These are phyloP conservation scores for Erysimum pusillum DNA, from an alignment of 441 rosid species.

Conservation along the genomic window DNA sequence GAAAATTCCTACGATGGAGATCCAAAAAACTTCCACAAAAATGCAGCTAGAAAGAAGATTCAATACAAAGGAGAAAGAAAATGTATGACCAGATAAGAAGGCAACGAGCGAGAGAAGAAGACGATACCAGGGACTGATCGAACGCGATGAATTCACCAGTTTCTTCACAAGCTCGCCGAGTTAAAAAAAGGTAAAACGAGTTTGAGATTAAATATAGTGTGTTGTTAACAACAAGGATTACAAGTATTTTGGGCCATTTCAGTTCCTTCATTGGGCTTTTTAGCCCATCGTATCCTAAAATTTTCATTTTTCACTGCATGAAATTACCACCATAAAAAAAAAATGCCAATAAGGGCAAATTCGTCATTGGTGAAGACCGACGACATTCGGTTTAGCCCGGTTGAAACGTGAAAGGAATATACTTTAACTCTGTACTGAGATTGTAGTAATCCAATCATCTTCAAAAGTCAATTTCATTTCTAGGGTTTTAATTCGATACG, in stretches of 20 bases:
- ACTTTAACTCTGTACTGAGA: constrained; percentile 1
- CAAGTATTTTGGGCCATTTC: constrained; percentile 29
- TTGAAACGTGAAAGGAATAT: constrained; percentile 6
- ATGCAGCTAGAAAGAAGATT: constrained; percentile 20
- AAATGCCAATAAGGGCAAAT: not conserved
- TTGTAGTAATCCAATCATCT: constrained; percentile 47
- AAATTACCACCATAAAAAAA: not conserved
- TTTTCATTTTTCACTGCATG: not conserved
- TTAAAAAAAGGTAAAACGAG: constrained; percentile 6
- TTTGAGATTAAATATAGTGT: constrained; percentile 20
- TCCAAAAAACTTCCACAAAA: constrained; percentile 25
- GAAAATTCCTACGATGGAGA: constrained; percentile 26
- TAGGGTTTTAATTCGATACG: constrained; percentile 49
- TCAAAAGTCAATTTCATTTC: constrained; percentile 46
- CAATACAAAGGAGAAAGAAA: constrained; percentile 9
- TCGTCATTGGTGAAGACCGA: not conserved
- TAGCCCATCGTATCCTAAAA: constrained; percentile 4
- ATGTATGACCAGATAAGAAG: not conserved
- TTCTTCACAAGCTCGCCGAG: constrained; percentile 36
- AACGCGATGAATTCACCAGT: constrained; percentile 31
- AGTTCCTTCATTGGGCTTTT: constrained; percentile 27
- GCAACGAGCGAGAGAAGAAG: constrained; percentile 16
- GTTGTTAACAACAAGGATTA: not conserved
- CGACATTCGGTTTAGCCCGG: constrained; percentile 43
- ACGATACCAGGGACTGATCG: constrained; percentile 43